These are phyloP conservation scores for Plasmodium cynomolgi DNA, from an alignment of 169 alveolate species.

Conservation along the genomic window DNA sequence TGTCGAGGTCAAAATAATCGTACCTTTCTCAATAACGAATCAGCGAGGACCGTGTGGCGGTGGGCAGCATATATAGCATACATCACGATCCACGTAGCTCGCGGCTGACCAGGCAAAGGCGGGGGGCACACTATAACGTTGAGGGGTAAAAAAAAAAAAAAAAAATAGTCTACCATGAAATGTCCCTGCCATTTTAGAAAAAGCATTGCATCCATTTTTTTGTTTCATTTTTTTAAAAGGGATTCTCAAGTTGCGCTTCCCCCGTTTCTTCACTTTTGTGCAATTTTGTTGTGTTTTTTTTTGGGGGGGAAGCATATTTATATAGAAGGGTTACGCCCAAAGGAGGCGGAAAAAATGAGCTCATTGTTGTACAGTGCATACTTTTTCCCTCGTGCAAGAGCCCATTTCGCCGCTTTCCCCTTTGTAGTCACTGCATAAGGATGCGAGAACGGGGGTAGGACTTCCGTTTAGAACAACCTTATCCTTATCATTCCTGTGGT, in stretches of 20 bases:
- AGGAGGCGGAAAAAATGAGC: not conserved
- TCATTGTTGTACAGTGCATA: not conserved
- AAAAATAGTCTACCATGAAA: not conserved
- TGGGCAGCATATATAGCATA: not conserved
- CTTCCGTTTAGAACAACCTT: not conserved
- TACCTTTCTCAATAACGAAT: not conserved
- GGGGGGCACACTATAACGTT: not conserved
- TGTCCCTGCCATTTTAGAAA: not conserved
- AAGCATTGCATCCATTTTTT: not conserved
- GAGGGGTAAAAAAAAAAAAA: not conserved
- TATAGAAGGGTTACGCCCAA: not conserved
- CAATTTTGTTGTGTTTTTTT: not conserved
- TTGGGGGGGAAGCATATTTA: not conserved
- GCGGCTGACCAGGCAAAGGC: not conserved
- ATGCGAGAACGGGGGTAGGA: not conserved
- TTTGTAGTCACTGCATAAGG: not conserved
- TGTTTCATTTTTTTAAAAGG: not conserved
- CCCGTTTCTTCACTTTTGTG: conserved; percentile 1
- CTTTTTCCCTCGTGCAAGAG: not conserved
- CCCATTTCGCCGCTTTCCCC: not conserved
- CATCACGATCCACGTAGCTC: not conserved
- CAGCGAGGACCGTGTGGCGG: not conserved
- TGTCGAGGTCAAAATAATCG: not conserved
- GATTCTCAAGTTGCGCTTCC: not conserved
- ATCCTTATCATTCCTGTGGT: not conserved